A percentile compares a stretch with the other conserved stretches of the same genome.
Evolutionary conservation across 345 rosid species (phyloP).

Genomic region (Salix koriyanagi): DNA sequence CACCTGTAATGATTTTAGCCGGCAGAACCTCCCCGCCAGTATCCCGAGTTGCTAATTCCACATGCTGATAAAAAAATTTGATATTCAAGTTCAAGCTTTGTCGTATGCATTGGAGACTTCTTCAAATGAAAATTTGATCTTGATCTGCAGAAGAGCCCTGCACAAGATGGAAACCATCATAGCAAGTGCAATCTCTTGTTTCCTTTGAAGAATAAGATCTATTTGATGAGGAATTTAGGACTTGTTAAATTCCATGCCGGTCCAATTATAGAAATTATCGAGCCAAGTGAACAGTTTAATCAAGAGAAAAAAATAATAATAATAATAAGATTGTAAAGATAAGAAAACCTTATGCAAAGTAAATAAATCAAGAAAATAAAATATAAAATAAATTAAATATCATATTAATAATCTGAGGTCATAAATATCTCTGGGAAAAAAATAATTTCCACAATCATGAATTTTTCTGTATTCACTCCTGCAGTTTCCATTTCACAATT

Average conservation of each 20-base stretch:
- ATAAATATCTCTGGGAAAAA: too few relatives aligned
- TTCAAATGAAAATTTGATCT: conserved; percentile 16
- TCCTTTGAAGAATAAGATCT: too few relatives aligned
- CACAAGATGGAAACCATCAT: background rate
- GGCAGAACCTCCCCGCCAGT: conserved; percentile 32
- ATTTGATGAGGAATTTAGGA: too few relatives aligned
- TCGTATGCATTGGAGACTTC: conserved; percentile 14
- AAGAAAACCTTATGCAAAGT: too few relatives aligned
- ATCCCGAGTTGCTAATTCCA: conserved; percentile 31
- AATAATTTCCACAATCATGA: background rate
- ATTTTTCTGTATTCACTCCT: background rate
- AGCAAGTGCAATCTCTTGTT: too few relatives aligned
- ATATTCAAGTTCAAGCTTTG: conserved; percentile 35
- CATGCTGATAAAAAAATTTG: conserved; percentile 38
- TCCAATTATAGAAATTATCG: too few relatives aligned
- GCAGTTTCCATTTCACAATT: background rate
- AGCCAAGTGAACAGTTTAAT: too few relatives aligned
- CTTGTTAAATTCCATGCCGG: too few relatives aligned
- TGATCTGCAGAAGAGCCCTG: conserved; percentile 21
- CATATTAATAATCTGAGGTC: background rate
- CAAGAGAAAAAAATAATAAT: too few relatives aligned
- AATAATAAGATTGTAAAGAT: too few relatives aligned
- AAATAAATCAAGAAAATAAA: too few relatives aligned
- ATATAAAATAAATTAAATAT: too few relatives aligned
- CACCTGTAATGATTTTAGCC: conserved; percentile 8